phyloP scores from a whole-genome alignment of 2,329 filamentous ascomycete species.

The Lachnellula willkommii region DNA sequence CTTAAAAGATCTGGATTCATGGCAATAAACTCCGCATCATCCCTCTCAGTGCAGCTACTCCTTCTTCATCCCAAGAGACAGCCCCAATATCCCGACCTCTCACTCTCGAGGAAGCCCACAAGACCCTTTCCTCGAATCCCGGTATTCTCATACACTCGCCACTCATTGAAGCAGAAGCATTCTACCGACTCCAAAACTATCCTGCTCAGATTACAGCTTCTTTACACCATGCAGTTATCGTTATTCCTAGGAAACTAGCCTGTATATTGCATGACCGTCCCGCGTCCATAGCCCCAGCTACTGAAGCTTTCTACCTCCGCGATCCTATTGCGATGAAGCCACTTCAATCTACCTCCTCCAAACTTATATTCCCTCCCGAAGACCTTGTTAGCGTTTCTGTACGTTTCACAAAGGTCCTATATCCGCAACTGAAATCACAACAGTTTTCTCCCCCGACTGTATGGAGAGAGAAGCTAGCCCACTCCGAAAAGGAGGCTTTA shows the following conservation, averaged over 20 bases:
- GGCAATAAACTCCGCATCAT: slow-evolving; percentile 71
- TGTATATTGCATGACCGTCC: slow-evolving; percentile 72
- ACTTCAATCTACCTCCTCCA: slow-evolving; percentile 50
- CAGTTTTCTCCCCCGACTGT: slow-evolving; percentile 62
- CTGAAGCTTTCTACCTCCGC: slow-evolving; percentile 88
- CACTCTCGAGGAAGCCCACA: slow-evolving; percentile 58
- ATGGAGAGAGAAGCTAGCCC: slow-evolving; percentile 40
- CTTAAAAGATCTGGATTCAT: slow-evolving; percentile 71
- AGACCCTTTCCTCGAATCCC: slow-evolving; percentile 51
- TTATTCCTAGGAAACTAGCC: slow-evolving; percentile 76
- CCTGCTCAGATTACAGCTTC: slow-evolving; percentile 68
- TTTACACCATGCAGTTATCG: slow-evolving; percentile 68
- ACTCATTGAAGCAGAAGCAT: slow-evolving; percentile 79
- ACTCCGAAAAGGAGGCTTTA: slow-evolving; percentile 25
- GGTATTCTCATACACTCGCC: slow-evolving; percentile 62
- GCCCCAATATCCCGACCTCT: slow-evolving; percentile 42
- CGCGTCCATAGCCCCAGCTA: slow-evolving; percentile 71
- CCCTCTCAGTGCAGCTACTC: slow-evolving; percentile 41
- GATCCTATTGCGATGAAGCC: slow-evolving; percentile 72
- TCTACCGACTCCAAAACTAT: slow-evolving; percentile 81
- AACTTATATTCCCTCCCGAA: slow-evolving; percentile 62
- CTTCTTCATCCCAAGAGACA: slow-evolving; percentile 34
- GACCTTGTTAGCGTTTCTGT: slow-evolving; percentile 77
- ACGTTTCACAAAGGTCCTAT: slow-evolving; percentile 82
- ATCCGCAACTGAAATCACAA: slow-evolving; percentile 84